These are phyloP conservation scores for Mortierella sp. DNA, from an alignment of 371 early-diverging fungal genomes.

Conservation along the genomic window DNA sequence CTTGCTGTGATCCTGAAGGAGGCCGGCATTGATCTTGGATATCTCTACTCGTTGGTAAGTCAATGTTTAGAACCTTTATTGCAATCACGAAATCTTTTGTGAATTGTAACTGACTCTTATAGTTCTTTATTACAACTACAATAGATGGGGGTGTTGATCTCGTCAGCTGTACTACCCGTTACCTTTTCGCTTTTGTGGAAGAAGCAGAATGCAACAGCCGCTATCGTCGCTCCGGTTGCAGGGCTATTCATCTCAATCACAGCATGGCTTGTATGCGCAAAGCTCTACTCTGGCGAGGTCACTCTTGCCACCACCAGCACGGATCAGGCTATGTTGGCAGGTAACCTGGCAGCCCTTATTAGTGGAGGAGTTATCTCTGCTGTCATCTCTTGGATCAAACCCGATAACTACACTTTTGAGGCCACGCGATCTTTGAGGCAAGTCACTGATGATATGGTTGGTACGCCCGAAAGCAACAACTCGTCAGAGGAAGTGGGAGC, in stretches of 20 bases:
- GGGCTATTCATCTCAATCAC: conserved; percentile 66
- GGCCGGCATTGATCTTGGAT: conserved; percentile 76
- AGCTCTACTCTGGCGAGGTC: conserved; percentile 66
- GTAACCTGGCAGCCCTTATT: conserved; percentile 62
- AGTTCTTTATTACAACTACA: neutral
- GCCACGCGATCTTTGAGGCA: conserved; percentile 62
- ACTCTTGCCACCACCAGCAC: conserved; percentile 67
- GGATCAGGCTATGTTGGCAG: conserved; percentile 80
- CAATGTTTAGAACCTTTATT: neutral
- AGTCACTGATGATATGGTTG: conserved; percentile 59
- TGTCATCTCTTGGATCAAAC: conserved; percentile 60
- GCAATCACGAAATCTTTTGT: neutral
- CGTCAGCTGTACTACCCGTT: conserved; percentile 76
- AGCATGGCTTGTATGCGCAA: conserved; percentile 73
- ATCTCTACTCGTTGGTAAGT: conserved; percentile 65
- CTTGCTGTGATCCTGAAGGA: conserved; percentile 70
- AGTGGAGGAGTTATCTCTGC: conserved; percentile 58
- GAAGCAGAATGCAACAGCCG: conserved; percentile 70
- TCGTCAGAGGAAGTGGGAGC: conserved; percentile 24
- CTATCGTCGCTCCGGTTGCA: conserved; percentile 65
- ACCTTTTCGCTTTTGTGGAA: conserved; percentile 73
- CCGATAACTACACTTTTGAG: conserved; percentile 75
- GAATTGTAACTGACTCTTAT: neutral
- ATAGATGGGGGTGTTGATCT: conserved; percentile 75
- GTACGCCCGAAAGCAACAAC: conserved; percentile 27